phyloP scores from a whole-genome alignment of 169 alveolate genomes.

The Theileria equi region DNA sequence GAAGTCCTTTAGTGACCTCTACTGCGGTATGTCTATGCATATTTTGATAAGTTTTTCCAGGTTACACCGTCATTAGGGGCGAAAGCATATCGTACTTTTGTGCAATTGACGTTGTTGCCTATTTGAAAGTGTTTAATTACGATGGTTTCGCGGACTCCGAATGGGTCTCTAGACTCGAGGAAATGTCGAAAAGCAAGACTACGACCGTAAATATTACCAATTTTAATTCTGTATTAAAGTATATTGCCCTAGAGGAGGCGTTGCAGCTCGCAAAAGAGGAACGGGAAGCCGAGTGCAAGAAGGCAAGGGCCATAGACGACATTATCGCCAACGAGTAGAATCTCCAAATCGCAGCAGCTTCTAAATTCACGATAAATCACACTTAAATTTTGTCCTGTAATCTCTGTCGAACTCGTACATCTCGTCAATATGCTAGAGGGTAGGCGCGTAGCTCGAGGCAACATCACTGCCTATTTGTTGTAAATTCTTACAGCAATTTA shows the following conservation, averaged over 20 bases:
- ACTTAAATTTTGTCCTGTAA: too few species aligned
- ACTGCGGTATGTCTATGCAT: constrained; percentile 61
- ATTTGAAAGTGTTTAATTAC: constrained; percentile 64
- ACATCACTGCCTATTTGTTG: too few species aligned
- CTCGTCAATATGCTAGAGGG: too few species aligned
- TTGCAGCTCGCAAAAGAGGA: constrained; percentile 41
- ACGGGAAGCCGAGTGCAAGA: constrained; percentile 6
- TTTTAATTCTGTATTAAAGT: constrained; percentile 16
- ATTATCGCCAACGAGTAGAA: constrained; percentile 42
- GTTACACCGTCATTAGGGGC: constrained; percentile 72
- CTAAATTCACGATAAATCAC: too few species aligned
- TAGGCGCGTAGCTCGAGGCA: too few species aligned
- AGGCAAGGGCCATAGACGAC: constrained; percentile 21
- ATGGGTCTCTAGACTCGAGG: constrained; percentile 13
- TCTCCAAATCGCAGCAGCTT: too few species aligned
- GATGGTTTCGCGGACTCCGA: constrained; percentile 18
- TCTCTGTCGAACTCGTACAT: too few species aligned
- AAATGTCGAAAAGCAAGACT: neutral
- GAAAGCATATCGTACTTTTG: constrained; percentile 78
- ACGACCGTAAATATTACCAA: neutral
- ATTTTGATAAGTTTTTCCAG: constrained; percentile 5
- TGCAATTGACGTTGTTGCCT: constrained; percentile 67
- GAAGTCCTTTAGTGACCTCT: constrained; percentile 70
- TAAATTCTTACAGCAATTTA: too few species aligned
- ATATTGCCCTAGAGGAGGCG: constrained; percentile 48